phyloP scores from a whole-genome alignment of 345 rosid species.

The Hypericum perforatum region DNA sequence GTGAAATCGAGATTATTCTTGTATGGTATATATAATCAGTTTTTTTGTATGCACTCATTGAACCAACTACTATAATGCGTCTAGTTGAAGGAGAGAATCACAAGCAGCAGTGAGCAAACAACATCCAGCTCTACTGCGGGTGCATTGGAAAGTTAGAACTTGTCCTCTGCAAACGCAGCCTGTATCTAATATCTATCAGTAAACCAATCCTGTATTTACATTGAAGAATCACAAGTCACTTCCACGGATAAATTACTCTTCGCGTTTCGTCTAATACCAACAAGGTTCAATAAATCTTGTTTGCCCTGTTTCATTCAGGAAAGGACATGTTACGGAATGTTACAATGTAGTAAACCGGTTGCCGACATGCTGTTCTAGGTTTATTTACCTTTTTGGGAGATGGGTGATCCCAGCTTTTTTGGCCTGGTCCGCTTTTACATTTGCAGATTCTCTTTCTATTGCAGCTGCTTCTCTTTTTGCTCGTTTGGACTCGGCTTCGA shows the following conservation, averaged over 20 bases:
- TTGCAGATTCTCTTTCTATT: slow-evolving; percentile 50
- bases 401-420: slow-evolving; percentile 22
- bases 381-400: slow-evolving; percentile 23
- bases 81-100: too few relatives aligned
- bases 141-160: slow-evolving; percentile 10
- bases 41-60: too few relatives aligned
- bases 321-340: too few relatives aligned
- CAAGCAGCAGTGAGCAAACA: slow-evolving; percentile 1
- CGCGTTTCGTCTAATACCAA: slow-evolving; percentile 8
- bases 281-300: slow-evolving; percentile 20
- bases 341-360: too few relatives aligned
- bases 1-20: too few relatives aligned
- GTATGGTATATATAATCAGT: too few relatives aligned
- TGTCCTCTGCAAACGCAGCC: slow-evolving; percentile 7
- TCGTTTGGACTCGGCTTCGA: slow-evolving; percentile 68
- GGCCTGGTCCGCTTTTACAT: slow-evolving; percentile 25
- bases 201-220: slow-evolving; percentile 25
- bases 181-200: slow-evolving; percentile 15
- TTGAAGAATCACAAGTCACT: slow-evolving; percentile 19
- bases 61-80: too few relatives aligned
- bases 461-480: slow-evolving; percentile 66
- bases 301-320: slow-evolving; percentile 17
- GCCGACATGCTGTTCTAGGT: too few relatives aligned
- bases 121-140: slow-evolving; percentile 5
- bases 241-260: slow-evolving; percentile 21